Base-by-base conservation (phyloP, 148 eudicot species). In the Chenopodium formosanum region DNA sequence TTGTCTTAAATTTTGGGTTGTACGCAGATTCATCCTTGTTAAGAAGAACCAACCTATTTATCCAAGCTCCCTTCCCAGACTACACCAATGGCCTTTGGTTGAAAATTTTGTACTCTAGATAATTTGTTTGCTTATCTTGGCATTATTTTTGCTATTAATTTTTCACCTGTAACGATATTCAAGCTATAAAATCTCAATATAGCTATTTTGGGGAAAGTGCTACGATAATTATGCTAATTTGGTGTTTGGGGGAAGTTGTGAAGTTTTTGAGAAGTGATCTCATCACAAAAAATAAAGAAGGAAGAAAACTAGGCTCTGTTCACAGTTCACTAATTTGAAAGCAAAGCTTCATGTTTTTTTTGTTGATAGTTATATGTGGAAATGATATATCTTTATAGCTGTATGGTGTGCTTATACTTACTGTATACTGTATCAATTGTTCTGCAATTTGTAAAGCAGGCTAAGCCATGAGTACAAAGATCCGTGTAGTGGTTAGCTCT, bases 381-480 rank as follows among this genome's bases (percentile, higher is more conserved):
- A n/a, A 27, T 66, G 16, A 3, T 9, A 3, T 68, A 2, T 40
- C 52, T 20, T 40, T 40, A 12, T 9, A 2, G 22, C 16, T 68
- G 20, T 71, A 20, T 44, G 74, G 4, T 22, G 52, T 44, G 25
- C 27, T 44, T 71, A 12, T 40, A 23, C 5, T 83, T 29, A 23
- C 4, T 56, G 17, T 46, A n/a, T 29, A 23, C 4, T 56, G 17
- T 46, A n/a, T 50, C 64, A 32, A 67, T 48, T 75, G n/a, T 31
- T 76, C 11, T 69, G 48, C 10, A 37, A 40, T 63, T 71, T 76
- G 44, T 72, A 48, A 64, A 47, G 72, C 78, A 84, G 83, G 86
- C 65, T 68, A 46, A 79, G 56, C 32, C 58, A 82, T 82, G 88
- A 82, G 85, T 37, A 76, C 83, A 66, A 85, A 82, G 79, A 81